Evolutionary conservation across 202 grass and related monocot species (phyloP), one percentile per base, ranked within the genome.

Genomic region (Cymbopogon flexuosus): DNA sequence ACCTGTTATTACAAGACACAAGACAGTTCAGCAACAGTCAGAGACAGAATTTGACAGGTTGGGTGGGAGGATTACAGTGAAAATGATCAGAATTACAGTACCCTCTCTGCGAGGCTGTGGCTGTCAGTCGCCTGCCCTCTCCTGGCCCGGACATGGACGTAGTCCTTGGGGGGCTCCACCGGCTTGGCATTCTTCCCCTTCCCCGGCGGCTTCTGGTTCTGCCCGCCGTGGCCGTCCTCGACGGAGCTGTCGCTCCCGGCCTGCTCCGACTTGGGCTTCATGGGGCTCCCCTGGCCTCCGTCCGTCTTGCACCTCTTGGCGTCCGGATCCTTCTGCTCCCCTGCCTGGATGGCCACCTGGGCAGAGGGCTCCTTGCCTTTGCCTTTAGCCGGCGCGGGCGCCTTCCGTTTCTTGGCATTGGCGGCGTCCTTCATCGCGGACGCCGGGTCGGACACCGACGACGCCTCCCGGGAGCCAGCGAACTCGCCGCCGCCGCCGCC

Each of bases 111-210:
- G 13, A 93, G 91, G 82, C 91, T 93, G 83, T 93, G 91, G 62
- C 88, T 90, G 51, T 93, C 91, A 13, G 91, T 93, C 0, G 91
- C 91, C 79, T 93, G 91, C 0, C 91, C 91, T 87, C 91, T 82
- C 84, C 91, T 91, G 4, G 91, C 91, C 71, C 91, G 87, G 43
- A 93, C 91, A 86, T 93, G 91, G 86, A 93, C 89, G 63, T 93
- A 93, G 65, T 93, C 91, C 69, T 89, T 91, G 40, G 86, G 88
- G 6, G 91, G 86, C 49, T 93, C 91, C 22, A 78, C 83, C 30
- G 76, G 80, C 72, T 87, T 91, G 11, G 54, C 67, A 79, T 91
- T 88, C 56, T 89, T 88, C 31, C 82, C 86, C 77, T 87, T 91
- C 13, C 68, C 80, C 29, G 82, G 36, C 77, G 12, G 12, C 43